phyloP scores from a whole-genome alignment of 2,329 filamentous ascomycete genomes.

The Diaporthe batatas region DNA sequence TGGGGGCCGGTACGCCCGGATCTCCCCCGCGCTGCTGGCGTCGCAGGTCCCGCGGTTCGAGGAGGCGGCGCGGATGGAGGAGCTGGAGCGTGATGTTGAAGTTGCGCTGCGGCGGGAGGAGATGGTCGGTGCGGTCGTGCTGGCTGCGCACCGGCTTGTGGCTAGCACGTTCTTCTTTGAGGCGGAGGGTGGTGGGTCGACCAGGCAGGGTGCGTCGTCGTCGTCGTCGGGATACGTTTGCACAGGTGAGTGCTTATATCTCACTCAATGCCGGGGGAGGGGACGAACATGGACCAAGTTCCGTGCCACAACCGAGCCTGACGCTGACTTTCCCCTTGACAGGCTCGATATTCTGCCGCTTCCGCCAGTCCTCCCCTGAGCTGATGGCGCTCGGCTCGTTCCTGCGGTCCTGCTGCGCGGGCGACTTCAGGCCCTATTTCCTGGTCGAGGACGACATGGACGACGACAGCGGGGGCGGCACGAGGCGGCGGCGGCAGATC shows the following conservation, averaged over 20 bases:
- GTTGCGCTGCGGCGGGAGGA: neutral
- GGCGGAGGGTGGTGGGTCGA: neutral
- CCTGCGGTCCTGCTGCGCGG: neutral
- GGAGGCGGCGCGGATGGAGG: conserved; percentile 14
- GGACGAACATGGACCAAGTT: neutral
- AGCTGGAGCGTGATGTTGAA: neutral
- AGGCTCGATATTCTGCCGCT: conserved; percentile 3
- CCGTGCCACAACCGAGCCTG: no score
- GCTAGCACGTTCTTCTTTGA: conserved; percentile 22
- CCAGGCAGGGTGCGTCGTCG: neutral
- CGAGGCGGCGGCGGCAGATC: neutral
- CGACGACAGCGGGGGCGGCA: neutral
- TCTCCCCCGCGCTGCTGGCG: neutral
- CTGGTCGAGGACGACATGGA: conserved; percentile 13
- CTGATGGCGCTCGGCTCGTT: conserved; percentile 18
- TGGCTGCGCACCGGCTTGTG: conserved; percentile 15
- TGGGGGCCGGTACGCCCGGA: neutral
- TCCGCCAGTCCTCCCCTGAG: conserved; percentile 3
- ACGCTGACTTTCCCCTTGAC: neutral
- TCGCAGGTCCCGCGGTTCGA: conserved; percentile 24
- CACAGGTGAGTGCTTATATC: neutral
- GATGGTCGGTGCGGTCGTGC: neutral
- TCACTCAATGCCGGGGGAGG: no score
- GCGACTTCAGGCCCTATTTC: conserved; percentile 19
- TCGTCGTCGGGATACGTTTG: neutral